Evolutionary conservation across 352 stramenopile genomes (phyloP).

Genomic region (Aphanomyces astaci): DNA sequence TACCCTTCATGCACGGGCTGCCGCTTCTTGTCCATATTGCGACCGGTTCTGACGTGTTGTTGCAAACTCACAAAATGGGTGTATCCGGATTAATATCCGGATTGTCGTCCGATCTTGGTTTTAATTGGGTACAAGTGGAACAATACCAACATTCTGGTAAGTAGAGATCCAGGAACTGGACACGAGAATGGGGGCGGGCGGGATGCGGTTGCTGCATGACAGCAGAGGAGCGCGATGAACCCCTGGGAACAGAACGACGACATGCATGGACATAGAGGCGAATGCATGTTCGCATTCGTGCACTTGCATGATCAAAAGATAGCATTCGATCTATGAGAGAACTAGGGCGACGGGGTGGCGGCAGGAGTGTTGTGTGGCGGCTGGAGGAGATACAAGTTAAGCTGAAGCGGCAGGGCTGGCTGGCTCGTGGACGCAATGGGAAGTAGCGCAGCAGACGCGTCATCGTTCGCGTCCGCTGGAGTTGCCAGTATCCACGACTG

Average conservation of each 20-base stretch:
- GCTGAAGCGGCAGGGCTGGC: neutral
- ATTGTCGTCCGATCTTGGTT: neutral
- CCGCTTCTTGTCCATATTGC: constrained; percentile 20
- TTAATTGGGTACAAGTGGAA: neutral
- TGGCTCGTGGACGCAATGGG: constrained; percentile 11
- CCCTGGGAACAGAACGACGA: too few relatives aligned
- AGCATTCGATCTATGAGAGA: neutral
- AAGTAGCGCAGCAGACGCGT: neutral
- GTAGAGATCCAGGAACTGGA: neutral
- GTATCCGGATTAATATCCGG: constrained; percentile 1
- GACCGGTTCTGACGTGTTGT: too few relatives aligned
- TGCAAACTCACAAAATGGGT: too few relatives aligned
- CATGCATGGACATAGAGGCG: too few relatives aligned
- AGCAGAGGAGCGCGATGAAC: too few relatives aligned
- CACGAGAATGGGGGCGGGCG: too few relatives aligned
- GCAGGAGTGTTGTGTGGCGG: neutral
- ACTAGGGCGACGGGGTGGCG: neutral
- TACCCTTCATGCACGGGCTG: constrained; percentile 20
- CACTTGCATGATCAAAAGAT: too few relatives aligned
- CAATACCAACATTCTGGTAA: neutral
- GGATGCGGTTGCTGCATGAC: neutral
- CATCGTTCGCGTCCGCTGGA: constrained; percentile 26
- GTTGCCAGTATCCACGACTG: constrained; percentile 63
- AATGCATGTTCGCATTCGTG: too few relatives aligned
- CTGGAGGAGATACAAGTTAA: constrained; percentile 19